These are phyloP conservation scores for Starmerella stigmatis DNA, from an alignment of 805 yeast genomes.

Conservation along the genomic window DNA sequence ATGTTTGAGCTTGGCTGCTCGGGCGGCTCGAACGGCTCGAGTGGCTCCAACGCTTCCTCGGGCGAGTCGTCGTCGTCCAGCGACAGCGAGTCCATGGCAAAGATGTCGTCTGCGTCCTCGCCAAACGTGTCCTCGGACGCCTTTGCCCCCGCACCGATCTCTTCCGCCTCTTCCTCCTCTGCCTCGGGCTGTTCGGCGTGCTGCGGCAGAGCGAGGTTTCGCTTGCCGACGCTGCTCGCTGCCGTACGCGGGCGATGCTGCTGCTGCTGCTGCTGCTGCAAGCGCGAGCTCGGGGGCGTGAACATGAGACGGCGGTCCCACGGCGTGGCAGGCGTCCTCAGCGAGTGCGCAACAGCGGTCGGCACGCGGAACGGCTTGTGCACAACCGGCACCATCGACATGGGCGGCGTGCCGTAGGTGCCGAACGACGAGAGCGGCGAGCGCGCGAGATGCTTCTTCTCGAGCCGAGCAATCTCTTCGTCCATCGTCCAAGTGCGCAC, in stretches of 20 bases:
- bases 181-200: conserved; percentile 20
- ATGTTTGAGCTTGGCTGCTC: neutral
- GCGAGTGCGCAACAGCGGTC: conserved; percentile 22
- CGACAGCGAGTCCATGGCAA: conserved; percentile 8
- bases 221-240: neutral
- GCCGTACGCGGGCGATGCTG: too few species aligned
- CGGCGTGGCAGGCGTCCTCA: conserved; percentile 15
- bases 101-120: conserved; percentile 8
- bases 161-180: too few species aligned
- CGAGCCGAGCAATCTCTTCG: conserved; percentile 47
- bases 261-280: neutral
- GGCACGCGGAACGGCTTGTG: conserved; percentile 26
- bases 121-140: conserved; percentile 11
- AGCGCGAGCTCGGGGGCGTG: conserved; percentile 24
- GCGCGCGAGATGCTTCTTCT: conserved; percentile 14
- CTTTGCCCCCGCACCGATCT: too few species aligned
- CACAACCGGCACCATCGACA: conserved; percentile 18
- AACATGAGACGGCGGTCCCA: conserved; percentile 25
- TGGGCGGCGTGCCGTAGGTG: conserved; percentile 4
- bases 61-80: conserved; percentile 6
- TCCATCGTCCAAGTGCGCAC: conserved; percentile 71
- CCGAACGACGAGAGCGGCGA: conserved; percentile 6
- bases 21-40: conserved; percentile 5
- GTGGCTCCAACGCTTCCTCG: conserved; percentile 5
- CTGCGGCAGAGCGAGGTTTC: conserved; percentile 14